Percentiles rank a stretch among this genome's conserved stretches.
These are phyloP conservation scores for Daldinia vernicosa DNA, from an alignment of 495 filamentous ascomycete species.

Conservation along the genomic window DNA sequence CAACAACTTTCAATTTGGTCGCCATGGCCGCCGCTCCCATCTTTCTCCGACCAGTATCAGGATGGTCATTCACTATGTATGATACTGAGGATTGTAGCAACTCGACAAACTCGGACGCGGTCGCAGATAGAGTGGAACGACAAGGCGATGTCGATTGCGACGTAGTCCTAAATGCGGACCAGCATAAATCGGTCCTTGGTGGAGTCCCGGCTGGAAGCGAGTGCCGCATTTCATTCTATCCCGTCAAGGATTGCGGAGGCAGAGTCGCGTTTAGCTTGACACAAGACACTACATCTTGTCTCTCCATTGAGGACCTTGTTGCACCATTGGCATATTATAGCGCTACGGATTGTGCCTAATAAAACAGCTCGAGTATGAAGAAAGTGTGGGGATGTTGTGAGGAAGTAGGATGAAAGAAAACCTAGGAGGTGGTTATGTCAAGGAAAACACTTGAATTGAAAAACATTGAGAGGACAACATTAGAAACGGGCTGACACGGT, in stretches of 20 bases:
- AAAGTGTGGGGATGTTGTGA: neutral
- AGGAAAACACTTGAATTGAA: neutral
- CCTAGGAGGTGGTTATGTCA: neutral
- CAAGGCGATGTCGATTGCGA: slow-evolving; percentile 16
- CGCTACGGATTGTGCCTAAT: slow-evolving; percentile 7
- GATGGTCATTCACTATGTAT: slow-evolving; percentile 32
- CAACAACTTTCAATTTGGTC: neutral
- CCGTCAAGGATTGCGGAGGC: slow-evolving; percentile 7
- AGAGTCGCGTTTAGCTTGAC: slow-evolving; percentile 23
- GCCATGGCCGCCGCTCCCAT: neutral
- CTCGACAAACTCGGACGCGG: slow-evolving; percentile 6
- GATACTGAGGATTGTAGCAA: slow-evolving; percentile 15
- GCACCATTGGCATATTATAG: slow-evolving; percentile 19
- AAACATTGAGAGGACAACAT: neutral
- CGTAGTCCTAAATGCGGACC: slow-evolving; percentile 12
- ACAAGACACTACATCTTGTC: slow-evolving; percentile 22
- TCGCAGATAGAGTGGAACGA: slow-evolving; percentile 14
- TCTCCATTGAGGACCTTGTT: slow-evolving; percentile 20
- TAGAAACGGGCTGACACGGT: neutral
- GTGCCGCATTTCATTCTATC: slow-evolving; percentile 24
- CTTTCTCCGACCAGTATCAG: slow-evolving; percentile 14
- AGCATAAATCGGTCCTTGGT: slow-evolving; percentile 24
- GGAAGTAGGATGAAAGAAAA: neutral
- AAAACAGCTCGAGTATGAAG: neutral
- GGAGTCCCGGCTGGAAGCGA: slow-evolving; percentile 17